These are phyloP conservation scores for Euclidium syriacum DNA, from an alignment of 345 rosid species.

Conservation along the genomic window DNA sequence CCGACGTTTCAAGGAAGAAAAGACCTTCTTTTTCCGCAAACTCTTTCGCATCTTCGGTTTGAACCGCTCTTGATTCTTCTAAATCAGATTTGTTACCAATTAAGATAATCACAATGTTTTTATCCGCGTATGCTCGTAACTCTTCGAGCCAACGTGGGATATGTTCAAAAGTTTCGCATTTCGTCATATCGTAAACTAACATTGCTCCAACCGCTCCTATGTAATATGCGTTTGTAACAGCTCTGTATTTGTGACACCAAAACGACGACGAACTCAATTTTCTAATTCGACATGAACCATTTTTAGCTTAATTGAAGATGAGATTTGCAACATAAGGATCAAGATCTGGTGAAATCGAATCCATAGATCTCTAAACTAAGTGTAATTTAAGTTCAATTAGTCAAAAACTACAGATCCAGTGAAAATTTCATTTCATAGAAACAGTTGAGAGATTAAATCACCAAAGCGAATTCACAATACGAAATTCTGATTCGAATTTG, in stretches of 20 bases:
- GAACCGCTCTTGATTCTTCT: conserved; percentile 56
- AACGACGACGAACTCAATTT: background rate
- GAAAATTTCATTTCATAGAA: too few relatives aligned
- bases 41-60: conserved; percentile 67
- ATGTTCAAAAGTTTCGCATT: conserved; percentile 72
- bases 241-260: conserved; percentile 85
- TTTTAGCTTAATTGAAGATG: background rate
- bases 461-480: too few relatives aligned
- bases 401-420: too few relatives aligned
- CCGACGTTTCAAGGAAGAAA: conserved; percentile 78
- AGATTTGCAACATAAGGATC: background rate
- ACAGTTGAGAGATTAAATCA: too few relatives aligned
- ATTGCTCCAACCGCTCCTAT: conserved; percentile 93
- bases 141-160: conserved; percentile 87
- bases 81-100: conserved; percentile 74
- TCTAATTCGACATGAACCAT: background rate
- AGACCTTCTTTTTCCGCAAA: conserved; percentile 79
- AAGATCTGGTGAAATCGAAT: background rate
- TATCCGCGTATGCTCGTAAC: conserved; percentile 67
- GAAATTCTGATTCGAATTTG: too few relatives aligned
- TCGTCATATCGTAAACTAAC: conserved; percentile 71
- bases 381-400: too few relatives aligned
- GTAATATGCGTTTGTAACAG: conserved; percentile 82
- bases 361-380: background rate
- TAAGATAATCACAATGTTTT: conserved; percentile 73